Conservation (phyloP, 208 protist species). For the Acanthamoeba castellanii region DNA sequence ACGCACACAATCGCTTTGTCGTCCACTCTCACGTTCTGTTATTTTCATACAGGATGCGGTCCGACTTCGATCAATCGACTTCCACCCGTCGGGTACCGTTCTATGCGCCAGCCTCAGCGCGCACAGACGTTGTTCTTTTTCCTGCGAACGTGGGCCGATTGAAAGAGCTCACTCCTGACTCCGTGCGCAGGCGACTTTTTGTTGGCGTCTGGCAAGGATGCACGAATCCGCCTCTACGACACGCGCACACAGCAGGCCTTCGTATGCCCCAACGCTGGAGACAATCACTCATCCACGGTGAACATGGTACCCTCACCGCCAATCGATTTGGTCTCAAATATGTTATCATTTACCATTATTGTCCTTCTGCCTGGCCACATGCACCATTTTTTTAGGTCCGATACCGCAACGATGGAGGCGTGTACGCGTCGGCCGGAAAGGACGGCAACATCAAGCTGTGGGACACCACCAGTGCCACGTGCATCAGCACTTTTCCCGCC, state of each 20-base stretch:
- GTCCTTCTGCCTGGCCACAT: not conserved
- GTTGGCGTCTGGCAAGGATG: not conserved
- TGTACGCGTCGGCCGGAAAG: conserved; percentile 1
- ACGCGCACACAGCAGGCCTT: conserved; percentile 14
- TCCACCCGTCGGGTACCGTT: conserved; percentile 25
- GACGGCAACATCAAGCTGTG: conserved; percentile 61
- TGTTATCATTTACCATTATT: not conserved
- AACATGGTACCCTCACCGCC: not conserved
- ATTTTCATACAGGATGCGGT: not conserved
- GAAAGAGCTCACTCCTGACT: not conserved
- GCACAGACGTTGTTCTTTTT: not conserved
- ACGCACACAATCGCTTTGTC: not conserved
- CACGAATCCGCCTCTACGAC: not conserved
- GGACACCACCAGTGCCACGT: not conserved
- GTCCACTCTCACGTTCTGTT: no score
- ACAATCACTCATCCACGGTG: not conserved
- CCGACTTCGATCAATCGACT: not conserved
- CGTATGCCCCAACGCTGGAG: not conserved
- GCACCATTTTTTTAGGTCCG: not conserved
- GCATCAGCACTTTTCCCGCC: not conserved
- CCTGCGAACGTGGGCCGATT: not conserved
- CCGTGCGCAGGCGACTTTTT: not conserved
- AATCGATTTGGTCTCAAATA: no score
- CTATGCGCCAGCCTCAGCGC: not conserved
- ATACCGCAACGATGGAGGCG: not conserved